These are phyloP conservation scores for Colletotrichum sp. DNA, from an alignment of 2,329 filamentous ascomycete genomes.

Conservation along the genomic window DNA sequence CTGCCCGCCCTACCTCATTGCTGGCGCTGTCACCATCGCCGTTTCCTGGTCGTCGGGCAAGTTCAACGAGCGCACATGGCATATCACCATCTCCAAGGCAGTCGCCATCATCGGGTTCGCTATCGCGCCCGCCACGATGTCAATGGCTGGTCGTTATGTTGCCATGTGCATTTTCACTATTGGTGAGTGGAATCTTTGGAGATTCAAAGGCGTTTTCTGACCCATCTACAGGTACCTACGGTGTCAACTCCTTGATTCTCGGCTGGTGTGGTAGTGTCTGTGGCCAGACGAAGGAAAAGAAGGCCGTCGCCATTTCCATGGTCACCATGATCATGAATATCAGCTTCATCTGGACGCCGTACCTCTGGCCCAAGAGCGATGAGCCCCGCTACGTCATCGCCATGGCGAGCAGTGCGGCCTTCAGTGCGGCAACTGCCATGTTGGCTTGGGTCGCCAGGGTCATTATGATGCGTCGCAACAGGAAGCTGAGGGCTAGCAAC, in stretches of 20 bases:
- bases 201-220: too few species aligned
- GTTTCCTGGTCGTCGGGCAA: slow-evolving; percentile 38
- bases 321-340: slow-evolving; percentile 29
- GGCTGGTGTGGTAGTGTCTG: slow-evolving; percentile 42
- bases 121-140: slow-evolving; percentile 26
- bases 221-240: slow-evolving; percentile 19
- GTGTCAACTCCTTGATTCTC: slow-evolving; percentile 43
- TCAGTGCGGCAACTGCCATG: slow-evolving; percentile 38
- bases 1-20: slow-evolving; percentile 35
- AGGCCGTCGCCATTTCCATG: slow-evolving; percentile 39
- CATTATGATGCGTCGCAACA: slow-evolving; percentile 39
- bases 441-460: slow-evolving; percentile 41
- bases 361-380: slow-evolving; percentile 43
- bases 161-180: slow-evolving; percentile 36
- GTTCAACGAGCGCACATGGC: slow-evolving; percentile 48
- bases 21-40: slow-evolving; percentile 29
- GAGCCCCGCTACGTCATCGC: slow-evolving; percentile 44
- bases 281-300: slow-evolving; percentile 49
- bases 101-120: slow-evolving; percentile 45
- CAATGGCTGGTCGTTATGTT: slow-evolving; percentile 30
- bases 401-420: slow-evolving; percentile 35
- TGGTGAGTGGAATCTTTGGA: slow-evolving; percentile 26
- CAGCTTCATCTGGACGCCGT: slow-evolving; percentile 46
- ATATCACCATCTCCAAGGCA: slow-evolving; percentile 44
- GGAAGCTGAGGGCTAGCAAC: slow-evolving; percentile 29